Evolutionary conservation across 495 filamentous ascomycete species (phyloP).

Genomic region (Lineolata rhizophorae): DNA sequence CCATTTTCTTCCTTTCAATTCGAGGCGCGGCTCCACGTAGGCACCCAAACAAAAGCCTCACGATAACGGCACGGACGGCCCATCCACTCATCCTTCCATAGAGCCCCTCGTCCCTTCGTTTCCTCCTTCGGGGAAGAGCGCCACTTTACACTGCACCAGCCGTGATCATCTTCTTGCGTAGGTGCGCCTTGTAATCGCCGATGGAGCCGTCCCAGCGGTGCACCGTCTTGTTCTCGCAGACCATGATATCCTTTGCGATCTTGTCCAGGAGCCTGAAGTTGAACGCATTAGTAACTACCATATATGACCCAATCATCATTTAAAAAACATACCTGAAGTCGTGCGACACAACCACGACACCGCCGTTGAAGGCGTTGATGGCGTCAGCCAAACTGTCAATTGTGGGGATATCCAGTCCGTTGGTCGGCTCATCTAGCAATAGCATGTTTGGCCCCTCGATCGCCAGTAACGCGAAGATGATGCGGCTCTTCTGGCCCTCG

Average conservation of each 20-base stretch:
- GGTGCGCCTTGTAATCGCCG: slow-evolving; percentile 88
- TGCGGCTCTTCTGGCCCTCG: slow-evolving; percentile 91
- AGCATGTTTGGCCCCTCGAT: slow-evolving; percentile 98
- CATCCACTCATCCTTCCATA: no score
- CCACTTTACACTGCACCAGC: slow-evolving; percentile 38
- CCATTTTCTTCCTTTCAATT: no score
- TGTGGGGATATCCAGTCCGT: slow-evolving; percentile 97
- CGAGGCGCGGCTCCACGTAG: no score
- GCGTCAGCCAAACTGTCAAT: slow-evolving; percentile 95
- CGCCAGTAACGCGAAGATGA: slow-evolving; percentile 90
- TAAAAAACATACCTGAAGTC: slow-evolving; percentile 62
- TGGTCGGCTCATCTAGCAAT: slow-evolving; percentile 92
- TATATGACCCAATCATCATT: slow-evolving; percentile 78
- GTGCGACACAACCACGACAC: slow-evolving; percentile 95
- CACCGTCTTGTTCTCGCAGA: slow-evolving; percentile 92
- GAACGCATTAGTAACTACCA: slow-evolving; percentile 44
- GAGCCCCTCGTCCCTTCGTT: no score
- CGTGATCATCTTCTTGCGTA: slow-evolving; percentile 90
- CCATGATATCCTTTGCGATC: slow-evolving; percentile 98
- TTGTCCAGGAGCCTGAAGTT: slow-evolving; percentile 70
- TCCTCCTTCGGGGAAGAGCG: no score
- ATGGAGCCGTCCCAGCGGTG: slow-evolving; percentile 75
- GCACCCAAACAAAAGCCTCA: no score
- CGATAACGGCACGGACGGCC: no score
- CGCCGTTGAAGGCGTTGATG: slow-evolving; percentile 86